Evolutionary conservation across 2,329 filamentous ascomycete species (phyloP), one percentile per base, ranked within the genome.

Genomic region (Leptographium procerum): DNA sequence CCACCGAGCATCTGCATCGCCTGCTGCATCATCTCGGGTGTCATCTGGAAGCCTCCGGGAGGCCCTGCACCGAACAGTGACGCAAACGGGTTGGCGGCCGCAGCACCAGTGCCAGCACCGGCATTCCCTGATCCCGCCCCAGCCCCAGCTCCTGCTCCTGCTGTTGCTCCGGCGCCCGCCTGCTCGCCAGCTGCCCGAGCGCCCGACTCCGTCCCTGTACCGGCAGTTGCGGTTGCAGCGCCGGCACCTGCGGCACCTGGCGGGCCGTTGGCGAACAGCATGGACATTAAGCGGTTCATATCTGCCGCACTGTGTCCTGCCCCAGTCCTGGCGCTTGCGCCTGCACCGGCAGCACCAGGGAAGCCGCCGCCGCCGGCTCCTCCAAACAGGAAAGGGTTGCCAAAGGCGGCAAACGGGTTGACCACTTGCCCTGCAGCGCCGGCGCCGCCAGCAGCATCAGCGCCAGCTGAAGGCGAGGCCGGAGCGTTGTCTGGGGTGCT

Each of bases 71-170:
- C 62, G 43, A 91, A 86, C 4, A 92, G 72, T 43, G 79, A 77
- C 1, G 81, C 84, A 65, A 91, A 89, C 0, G 87, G 87, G 66
- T 90, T 89, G 55, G 74, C 72, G 19, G 78, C 71, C 3, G 58
- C 53, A 6, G 33, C 57, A 11, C 28, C 47, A 9, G 28, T n/a
- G 22, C 29, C 50, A 11, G 36, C 22, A 24, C 24, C 36, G 9
- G 45, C 45, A 4, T 10, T 24, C 19, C 10, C 10, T 19, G 24
- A 26, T 24, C n/a, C 24, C 14, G 28, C 26, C 7, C 47, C 34
- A 2, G n/a, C 22, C 1, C 33, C 50, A 1, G 28, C 55, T 6
- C 31, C 31, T 10, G 31, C 31, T n/a, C 11, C 33, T 1, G 40
- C 53, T 26, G 34, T 19, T 14, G 33, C 48, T 14, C 16, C 36